Conservation (phyloP, 306 rosid species). For the Luffa acutangula region DNA sequence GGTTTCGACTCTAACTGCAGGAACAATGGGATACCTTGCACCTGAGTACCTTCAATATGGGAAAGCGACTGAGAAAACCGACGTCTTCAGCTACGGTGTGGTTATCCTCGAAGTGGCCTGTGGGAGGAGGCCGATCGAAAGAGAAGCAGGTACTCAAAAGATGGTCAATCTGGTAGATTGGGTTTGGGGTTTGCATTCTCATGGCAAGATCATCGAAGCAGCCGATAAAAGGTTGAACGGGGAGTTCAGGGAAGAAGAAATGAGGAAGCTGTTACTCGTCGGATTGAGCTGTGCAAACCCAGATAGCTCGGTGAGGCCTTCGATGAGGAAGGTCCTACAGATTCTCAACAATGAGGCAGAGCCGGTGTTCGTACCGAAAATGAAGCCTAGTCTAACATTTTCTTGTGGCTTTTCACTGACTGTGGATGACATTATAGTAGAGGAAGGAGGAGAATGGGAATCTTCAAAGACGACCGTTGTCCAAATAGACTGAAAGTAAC, state of each 20-base stretch:
- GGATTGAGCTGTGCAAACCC: slow-evolving; percentile 48
- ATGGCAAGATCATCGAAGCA: slow-evolving; percentile 38
- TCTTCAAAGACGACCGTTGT: not conserved
- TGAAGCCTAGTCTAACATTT: slow-evolving; percentile 37
- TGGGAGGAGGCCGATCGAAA: slow-evolving; percentile 52
- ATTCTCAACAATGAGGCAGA: slow-evolving; percentile 33
- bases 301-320: slow-evolving; percentile 32
- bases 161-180: slow-evolving; percentile 52
- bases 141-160: slow-evolving; percentile 13
- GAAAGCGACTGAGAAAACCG: slow-evolving; percentile 72
- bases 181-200: slow-evolving; percentile 43
- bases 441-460: slow-evolving; percentile 25
- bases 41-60: slow-evolving; percentile 83
- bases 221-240: slow-evolving; percentile 38
- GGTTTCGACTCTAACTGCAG: slow-evolving; percentile 59
- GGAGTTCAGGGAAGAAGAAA: slow-evolving; percentile 34
- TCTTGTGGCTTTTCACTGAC: slow-evolving; percentile 32
- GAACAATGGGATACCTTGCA: slow-evolving; percentile 80
- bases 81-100: slow-evolving; percentile 66
- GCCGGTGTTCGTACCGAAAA: slow-evolving; percentile 22
- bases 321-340: slow-evolving; percentile 43
- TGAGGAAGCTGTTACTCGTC: slow-evolving; percentile 35
- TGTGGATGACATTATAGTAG: slow-evolving; percentile 58
- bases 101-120: slow-evolving; percentile 51
- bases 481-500: not conserved